A percentile compares a stretch with the other conserved stretches of the same genome.
These are phyloP conservation scores for Phyllosticta citrichinensis DNA, from an alignment of 2,329 filamentous ascomycete species.

Conservation along the genomic window DNA sequence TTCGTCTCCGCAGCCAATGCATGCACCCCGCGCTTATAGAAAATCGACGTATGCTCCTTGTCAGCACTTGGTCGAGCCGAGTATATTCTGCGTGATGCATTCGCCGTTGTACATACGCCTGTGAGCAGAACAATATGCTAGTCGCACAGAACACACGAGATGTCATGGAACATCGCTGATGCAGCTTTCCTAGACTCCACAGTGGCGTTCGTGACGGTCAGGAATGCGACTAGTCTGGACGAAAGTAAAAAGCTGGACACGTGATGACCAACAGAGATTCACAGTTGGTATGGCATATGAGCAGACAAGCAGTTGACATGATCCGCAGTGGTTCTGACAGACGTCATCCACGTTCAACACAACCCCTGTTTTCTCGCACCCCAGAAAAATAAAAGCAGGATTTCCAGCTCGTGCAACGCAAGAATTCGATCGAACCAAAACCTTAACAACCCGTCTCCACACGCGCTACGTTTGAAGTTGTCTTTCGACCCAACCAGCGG, in stretches of 20 bases:
- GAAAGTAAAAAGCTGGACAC: no score
- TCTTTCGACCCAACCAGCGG: not conserved
- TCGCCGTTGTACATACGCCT: no score
- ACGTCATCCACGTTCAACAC: not conserved
- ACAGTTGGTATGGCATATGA: no score
- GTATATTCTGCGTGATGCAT: no score
- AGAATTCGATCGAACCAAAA: not conserved
- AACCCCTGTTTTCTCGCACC: not conserved
- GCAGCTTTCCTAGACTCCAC: no score
- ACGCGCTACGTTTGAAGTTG: not conserved
- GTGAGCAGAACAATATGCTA: no score
- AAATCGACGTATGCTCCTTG: not conserved
- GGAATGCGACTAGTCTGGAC: no score
- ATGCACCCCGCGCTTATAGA: not conserved
- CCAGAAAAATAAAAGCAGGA: not conserved
- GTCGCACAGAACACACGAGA: no score
- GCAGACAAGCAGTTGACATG: not conserved
- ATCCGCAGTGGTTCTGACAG: not conserved
- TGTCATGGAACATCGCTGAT: no score
- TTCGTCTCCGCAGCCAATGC: not conserved
- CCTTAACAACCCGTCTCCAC: not conserved
- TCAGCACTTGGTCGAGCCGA: no score
- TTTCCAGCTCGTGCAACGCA: not conserved
- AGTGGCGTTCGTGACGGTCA: no score
- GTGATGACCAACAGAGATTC: no score